phyloP scores from a whole-genome alignment of 331 rosid genomes.

The Stylosanthes scabra region DNA sequence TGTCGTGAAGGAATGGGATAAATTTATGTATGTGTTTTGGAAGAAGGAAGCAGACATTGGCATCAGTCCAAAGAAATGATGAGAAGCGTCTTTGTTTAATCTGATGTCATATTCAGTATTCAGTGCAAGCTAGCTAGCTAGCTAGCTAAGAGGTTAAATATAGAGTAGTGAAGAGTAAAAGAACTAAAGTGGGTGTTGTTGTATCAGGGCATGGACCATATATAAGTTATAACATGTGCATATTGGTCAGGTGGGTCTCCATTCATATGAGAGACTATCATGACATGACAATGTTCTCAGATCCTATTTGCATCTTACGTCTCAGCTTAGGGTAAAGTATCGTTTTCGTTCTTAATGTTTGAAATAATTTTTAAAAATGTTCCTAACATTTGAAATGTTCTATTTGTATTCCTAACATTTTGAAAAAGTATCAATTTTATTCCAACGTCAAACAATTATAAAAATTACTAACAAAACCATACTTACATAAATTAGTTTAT shows the following conservation, averaged over 20 bases:
- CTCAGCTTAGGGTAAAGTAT: too few species aligned
- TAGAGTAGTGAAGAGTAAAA: conserved; percentile 7
- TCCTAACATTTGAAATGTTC: too few species aligned
- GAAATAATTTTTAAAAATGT: too few species aligned
- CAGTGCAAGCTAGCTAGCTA: neutral
- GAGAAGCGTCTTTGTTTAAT: conserved; percentile 13
- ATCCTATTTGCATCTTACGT: too few species aligned
- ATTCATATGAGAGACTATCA: conserved; percentile 1
- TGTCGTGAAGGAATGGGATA: conserved; percentile 27
- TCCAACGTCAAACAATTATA: too few species aligned
- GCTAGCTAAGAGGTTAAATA: too few species aligned
- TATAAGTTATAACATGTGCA: conserved; percentile 19
- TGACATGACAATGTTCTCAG: neutral
- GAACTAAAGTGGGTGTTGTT: conserved; percentile 33
- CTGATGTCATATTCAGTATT: conserved; percentile 37
- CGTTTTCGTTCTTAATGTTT: too few species aligned
- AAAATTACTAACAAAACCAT: too few species aligned
- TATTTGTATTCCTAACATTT: too few species aligned
- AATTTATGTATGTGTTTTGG: conserved; percentile 6
- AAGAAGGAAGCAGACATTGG: conserved; percentile 41
- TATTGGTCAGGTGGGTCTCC: conserved; percentile 34
- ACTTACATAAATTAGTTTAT: too few species aligned
- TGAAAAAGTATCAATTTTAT: too few species aligned
- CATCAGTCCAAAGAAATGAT: conserved; percentile 42
- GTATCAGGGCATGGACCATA: conserved; percentile 39